Evolutionary conservation across 768 basidiomycete genomes (phyloP).

Genomic region (Leccinum subtestaceum): DNA sequence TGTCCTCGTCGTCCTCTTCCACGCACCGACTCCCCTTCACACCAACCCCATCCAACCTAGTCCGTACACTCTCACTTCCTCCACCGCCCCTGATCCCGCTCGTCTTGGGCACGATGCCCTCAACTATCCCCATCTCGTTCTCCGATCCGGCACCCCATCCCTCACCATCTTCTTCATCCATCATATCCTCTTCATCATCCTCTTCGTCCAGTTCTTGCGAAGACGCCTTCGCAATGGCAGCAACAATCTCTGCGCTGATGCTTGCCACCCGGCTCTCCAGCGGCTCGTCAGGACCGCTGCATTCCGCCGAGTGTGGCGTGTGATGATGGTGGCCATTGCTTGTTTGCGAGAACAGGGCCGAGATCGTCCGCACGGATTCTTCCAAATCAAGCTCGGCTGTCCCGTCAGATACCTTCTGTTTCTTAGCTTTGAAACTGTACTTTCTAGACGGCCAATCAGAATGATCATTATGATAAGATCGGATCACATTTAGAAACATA

Average conservation of each 20-base stretch:
- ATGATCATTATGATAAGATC: not conserved
- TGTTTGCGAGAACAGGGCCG: slow-evolving; percentile 59
- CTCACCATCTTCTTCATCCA: slow-evolving; percentile 42
- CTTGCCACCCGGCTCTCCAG: slow-evolving; percentile 69
- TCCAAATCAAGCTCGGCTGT: slow-evolving; percentile 61
- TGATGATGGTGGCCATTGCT: slow-evolving; percentile 34
- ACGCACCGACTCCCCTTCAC: slow-evolving; percentile 20
- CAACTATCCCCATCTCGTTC: slow-evolving; percentile 47
- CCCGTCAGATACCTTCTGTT: slow-evolving; percentile 47
- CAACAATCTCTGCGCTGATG: slow-evolving; percentile 78
- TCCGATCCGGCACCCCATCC: slow-evolving; percentile 43
- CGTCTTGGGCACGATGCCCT: slow-evolving; percentile 56
- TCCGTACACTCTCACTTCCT: slow-evolving; percentile 22
- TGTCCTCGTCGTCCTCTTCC: slow-evolving; percentile 70
- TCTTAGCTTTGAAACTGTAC: slow-evolving; percentile 78
- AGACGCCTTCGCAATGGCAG: slow-evolving; percentile 73
- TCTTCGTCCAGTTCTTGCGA: slow-evolving; percentile 57
- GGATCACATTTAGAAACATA: slow-evolving; percentile 37
- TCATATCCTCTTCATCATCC: slow-evolving; percentile 43
- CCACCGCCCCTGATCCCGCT: slow-evolving; percentile 56
- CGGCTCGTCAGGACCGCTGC: slow-evolving; percentile 35
- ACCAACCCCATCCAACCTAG: slow-evolving; percentile 9
- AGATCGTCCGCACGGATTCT: slow-evolving; percentile 73
- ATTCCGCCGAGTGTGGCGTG: slow-evolving; percentile 33
- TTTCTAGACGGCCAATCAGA: slow-evolving; percentile 44